These are phyloP conservation scores for Claviceps digitariae DNA, from an alignment of 2,329 filamentous ascomycete species.

Conservation along the genomic window DNA sequence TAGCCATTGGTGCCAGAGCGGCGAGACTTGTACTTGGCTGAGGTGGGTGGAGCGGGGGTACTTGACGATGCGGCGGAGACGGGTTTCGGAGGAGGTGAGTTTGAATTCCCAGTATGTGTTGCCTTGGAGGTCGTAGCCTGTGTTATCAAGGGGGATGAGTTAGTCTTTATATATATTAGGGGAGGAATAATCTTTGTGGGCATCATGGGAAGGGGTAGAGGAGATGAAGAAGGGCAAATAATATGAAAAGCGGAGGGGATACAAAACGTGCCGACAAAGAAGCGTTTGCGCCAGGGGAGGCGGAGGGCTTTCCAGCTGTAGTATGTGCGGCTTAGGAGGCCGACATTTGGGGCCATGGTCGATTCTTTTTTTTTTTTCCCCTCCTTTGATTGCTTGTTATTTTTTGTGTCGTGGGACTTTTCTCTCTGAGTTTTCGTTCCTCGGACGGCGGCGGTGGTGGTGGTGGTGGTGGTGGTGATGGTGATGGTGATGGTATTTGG, in stretches of 20 bases:
- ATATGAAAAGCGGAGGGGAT: too few relatives aligned
- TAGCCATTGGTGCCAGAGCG: constrained; percentile 57
- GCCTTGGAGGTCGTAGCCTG: constrained; percentile 50
- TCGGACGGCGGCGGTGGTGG: too few relatives aligned
- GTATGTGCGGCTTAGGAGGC: constrained; percentile 32
- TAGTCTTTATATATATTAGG: too few relatives aligned
- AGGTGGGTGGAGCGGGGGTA: constrained; percentile 41
- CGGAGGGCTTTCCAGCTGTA: constrained; percentile 48
- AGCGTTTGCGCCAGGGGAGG: constrained; percentile 50
- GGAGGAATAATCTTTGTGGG: too few relatives aligned
- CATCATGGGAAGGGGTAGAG: too few relatives aligned
- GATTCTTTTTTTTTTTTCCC: not conserved
- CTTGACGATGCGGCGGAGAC: constrained; percentile 49
- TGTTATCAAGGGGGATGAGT: too few relatives aligned
- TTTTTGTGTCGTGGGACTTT: too few relatives aligned
- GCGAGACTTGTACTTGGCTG: constrained; percentile 42
- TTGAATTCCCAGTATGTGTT: constrained; percentile 60
- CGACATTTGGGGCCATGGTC: constrained; percentile 12
- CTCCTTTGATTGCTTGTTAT: too few relatives aligned
- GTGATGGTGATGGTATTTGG: not conserved
- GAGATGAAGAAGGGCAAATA: too few relatives aligned
- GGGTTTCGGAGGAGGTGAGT: constrained; percentile 26
- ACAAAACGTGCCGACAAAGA: constrained; percentile 40
- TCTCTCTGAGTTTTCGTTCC: not conserved
- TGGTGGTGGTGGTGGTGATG: too few relatives aligned